Evolutionary conservation across 192 early-diverging fungal species (phyloP).

Genomic region (Jimgerdemannia lactiflua): DNA sequence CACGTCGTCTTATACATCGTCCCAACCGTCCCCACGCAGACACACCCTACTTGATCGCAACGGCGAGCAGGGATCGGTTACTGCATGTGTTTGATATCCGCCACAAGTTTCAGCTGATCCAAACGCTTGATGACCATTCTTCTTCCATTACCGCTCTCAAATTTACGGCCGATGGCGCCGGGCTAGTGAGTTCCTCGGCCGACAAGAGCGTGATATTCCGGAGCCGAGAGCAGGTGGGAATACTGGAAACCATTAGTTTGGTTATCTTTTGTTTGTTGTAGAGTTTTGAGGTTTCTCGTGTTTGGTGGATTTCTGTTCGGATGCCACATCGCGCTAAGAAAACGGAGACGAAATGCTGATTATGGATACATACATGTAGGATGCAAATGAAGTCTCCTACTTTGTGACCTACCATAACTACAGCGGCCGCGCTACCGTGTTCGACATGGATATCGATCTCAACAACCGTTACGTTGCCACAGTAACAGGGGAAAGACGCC

Average conservation of each 20-base stretch:
- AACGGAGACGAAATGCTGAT: too few species aligned
- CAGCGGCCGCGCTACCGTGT: slow-evolving; percentile 65
- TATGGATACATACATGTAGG: too few species aligned
- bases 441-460: slow-evolving; percentile 66
- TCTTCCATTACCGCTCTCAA: slow-evolving; percentile 74
- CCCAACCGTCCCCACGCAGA: slow-evolving; percentile 23
- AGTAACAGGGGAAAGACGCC: slow-evolving; percentile 67
- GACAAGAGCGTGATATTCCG: slow-evolving; percentile 84
- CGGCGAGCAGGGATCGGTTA: slow-evolving; percentile 72
- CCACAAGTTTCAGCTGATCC: slow-evolving; percentile 56
- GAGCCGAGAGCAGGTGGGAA: slow-evolving; percentile 24
- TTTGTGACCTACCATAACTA: slow-evolving; percentile 66
- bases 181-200: slow-evolving; percentile 74
- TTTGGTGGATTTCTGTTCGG: too few species aligned
- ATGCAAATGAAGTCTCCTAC: background rate
- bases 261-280: too few species aligned
- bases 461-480: slow-evolving; percentile 52
- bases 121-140: slow-evolving; percentile 84
- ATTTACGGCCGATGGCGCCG: slow-evolving; percentile 61
- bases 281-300: too few species aligned
- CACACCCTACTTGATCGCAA: slow-evolving; percentile 56
- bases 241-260: background rate
- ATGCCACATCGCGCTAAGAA: too few species aligned
- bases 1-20: too few species aligned
- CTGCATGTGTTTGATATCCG: slow-evolving; percentile 73